Evolutionary conservation across 805 yeast genomes (phyloP).

Genomic region (Candida chauliodis): DNA sequence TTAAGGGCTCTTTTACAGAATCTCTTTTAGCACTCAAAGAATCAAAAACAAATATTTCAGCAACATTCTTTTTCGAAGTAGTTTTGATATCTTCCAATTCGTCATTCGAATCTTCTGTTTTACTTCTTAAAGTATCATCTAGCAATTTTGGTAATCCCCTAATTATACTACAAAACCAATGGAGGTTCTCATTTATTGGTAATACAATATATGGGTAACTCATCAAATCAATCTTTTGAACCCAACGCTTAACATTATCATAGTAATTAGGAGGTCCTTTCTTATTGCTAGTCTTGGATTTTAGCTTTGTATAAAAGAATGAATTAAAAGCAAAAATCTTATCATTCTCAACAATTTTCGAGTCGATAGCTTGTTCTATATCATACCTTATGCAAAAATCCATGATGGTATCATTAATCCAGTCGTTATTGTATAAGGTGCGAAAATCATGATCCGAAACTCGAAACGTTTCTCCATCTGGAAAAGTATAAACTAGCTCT

Average conservation of each 20-base stretch:
- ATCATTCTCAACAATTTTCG: constrained; percentile 19
- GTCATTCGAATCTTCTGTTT: background rate
- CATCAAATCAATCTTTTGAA: constrained; percentile 58
- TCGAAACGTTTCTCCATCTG: constrained; percentile 50
- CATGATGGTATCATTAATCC: constrained; percentile 86
- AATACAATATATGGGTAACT: constrained; percentile 59
- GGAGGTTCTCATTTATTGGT: constrained; percentile 78
- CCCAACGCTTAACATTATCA: constrained; percentile 72
- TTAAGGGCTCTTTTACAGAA: constrained; percentile 50
- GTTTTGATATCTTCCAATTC: background rate
- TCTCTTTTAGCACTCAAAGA: constrained; percentile 64
- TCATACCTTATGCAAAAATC: constrained; percentile 75
- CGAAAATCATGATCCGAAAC: constrained; percentile 70
- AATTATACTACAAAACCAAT: constrained; percentile 85
- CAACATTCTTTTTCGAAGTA: constrained; percentile 10
- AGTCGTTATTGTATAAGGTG: constrained; percentile 74
- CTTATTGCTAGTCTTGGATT: constrained; percentile 12
- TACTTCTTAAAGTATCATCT: constrained; percentile 9
- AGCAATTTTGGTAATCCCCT: constrained; percentile 44
- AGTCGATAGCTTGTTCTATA: constrained; percentile 35
- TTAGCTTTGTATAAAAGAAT: constrained; percentile 71
- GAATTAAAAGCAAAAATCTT: constrained; percentile 59
- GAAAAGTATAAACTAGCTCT: constrained; percentile 48
- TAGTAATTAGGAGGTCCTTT: constrained; percentile 38
- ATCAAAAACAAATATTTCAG: constrained; percentile 63